Base-by-base conservation (phyloP, 2,329 filamentous ascomycete genomes). In the Dryadomyces quercus-mongolicae region DNA sequence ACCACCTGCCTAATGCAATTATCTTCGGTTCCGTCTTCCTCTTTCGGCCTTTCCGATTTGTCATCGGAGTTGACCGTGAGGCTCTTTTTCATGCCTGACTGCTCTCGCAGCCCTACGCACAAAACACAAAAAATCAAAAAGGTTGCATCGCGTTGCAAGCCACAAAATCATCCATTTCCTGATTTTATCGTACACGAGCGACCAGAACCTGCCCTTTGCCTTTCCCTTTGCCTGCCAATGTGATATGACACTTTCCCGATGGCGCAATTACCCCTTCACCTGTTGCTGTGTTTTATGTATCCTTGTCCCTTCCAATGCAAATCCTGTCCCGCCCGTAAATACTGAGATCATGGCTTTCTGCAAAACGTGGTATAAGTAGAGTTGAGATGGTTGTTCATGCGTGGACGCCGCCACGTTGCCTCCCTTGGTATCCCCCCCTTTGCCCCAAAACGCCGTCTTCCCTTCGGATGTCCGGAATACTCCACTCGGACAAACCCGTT, bases 381-480 rank as follows among this genome's bases (percentile, higher is more conserved):
- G 74, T 73, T 71, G 74, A 74, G 74, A 72, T 56, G 73, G 8
- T 66, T 70, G 66, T 75, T 69, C 66, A 74, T 70, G 75, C 70
- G 59, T 52, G 53, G 53, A 36, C 48, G 62, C 60, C 56, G 54
- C 61, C 53, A 59, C 59, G 47, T 57, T 57, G 42, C 55, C 47
- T 8, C 25, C 25, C 4, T 31, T 47, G 21, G 31, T 42, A 46
- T 46, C 51, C 31, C 25, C 25, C 25, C 25, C 25, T 31, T 31
- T 4, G 25, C 25, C 25, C 16, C 22, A 46, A 34, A 31, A 46
- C 34, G 22, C 22, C 40, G 18, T 36, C 22, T n/a, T 7, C 20
- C 25, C 25, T 16, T 42, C 48, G 16, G 15, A 43, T 43, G 38
- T 40, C 49, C 21, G 16, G 34, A 13, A n/a, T 21, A 40, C 48